Conservation (phyloP, 768 basidiomycete species). For the Candolleomyces aberdarensis region DNA sequence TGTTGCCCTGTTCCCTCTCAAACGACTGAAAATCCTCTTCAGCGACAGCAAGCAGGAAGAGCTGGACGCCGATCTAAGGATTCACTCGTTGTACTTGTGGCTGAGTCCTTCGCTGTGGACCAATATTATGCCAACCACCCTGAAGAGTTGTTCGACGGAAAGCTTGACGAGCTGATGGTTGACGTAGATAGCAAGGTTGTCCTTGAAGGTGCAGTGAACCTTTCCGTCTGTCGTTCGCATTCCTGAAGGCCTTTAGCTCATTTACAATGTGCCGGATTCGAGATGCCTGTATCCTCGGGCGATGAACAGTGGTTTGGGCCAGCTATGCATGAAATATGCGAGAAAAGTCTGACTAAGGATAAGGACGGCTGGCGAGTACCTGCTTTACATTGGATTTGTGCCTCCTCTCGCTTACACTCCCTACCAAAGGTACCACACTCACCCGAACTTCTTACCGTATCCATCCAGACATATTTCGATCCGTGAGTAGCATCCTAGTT, state of each 20-base stretch:
- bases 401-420: background rate
- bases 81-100: slow-evolving; percentile 71
- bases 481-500: slow-evolving; percentile 31
- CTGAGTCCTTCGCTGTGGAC: slow-evolving; percentile 68
- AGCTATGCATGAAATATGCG: slow-evolving; percentile 54
- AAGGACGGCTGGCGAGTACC: slow-evolving; percentile 71
- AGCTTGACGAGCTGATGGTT: slow-evolving; percentile 60
- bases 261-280: slow-evolving; percentile 82
- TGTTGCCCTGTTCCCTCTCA: background rate
- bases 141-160: slow-evolving; percentile 62
- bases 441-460: slow-evolving; percentile 75
- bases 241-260: slow-evolving; percentile 47
- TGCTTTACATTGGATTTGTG: background rate
- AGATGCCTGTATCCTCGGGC: slow-evolving; percentile 71
- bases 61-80: slow-evolving; percentile 82
- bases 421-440: slow-evolving; percentile 70
- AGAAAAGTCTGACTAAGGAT: slow-evolving; percentile 58
- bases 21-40: background rate
- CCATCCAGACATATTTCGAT: slow-evolving; percentile 73
- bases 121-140: slow-evolving; percentile 71
- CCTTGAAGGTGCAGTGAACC: slow-evolving; percentile 48
- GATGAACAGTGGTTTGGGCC: slow-evolving; percentile 77
- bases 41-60: slow-evolving; percentile 89
- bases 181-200: slow-evolving; percentile 74
- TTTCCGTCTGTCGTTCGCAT: background rate